Evolutionary conservation across 768 basidiomycete species (phyloP).

Genomic region (Suillus fuscotomentosus): DNA sequence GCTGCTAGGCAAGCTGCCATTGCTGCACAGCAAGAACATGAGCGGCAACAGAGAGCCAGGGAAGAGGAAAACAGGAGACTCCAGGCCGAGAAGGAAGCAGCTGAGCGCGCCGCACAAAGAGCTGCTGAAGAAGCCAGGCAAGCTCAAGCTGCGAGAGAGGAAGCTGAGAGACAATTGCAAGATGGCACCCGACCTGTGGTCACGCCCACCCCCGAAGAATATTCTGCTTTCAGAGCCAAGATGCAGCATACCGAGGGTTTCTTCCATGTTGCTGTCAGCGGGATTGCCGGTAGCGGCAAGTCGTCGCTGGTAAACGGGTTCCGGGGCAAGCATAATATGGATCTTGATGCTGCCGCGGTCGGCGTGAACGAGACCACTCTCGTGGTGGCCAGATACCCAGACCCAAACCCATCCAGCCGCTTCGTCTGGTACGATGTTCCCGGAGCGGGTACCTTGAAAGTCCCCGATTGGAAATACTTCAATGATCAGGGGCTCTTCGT

Average conservation of each 20-base stretch:
- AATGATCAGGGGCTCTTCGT: slow-evolving; percentile 27
- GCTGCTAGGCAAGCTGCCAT: slow-evolving; percentile 21
- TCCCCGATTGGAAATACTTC: slow-evolving; percentile 28
- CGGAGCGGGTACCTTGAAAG: slow-evolving; percentile 25
- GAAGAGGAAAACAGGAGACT: slow-evolving; percentile 12
- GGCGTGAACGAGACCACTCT: slow-evolving; percentile 25
- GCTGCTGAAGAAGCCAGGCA: slow-evolving; percentile 23
- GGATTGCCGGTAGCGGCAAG: slow-evolving; percentile 13
- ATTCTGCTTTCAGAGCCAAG: slow-evolving; percentile 1
- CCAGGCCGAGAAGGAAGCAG: slow-evolving; percentile 15
- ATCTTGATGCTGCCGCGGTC: slow-evolving; percentile 20
- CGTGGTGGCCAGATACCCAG: slow-evolving; percentile 20
- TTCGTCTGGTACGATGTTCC: slow-evolving; percentile 30
- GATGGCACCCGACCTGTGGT: slow-evolving; percentile 15
- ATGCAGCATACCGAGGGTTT: slow-evolving; percentile 8
- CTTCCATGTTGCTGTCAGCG: slow-evolving; percentile 16
- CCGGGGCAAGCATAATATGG: slow-evolving; percentile 20
- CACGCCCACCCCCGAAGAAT: slow-evolving; percentile 15
- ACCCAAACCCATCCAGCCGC: slow-evolving; percentile 12
- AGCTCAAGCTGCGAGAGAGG: slow-evolving; percentile 19
- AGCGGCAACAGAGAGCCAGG: slow-evolving; percentile 17
- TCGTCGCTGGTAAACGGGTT: slow-evolving; percentile 21
- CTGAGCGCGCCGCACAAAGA: slow-evolving; percentile 22
- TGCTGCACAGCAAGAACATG: slow-evolving; percentile 25
- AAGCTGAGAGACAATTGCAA: slow-evolving; percentile 9